These are phyloP conservation scores for Mucor velutinosus DNA, from an alignment of 371 early-diverging fungal species.

Conservation along the genomic window DNA sequence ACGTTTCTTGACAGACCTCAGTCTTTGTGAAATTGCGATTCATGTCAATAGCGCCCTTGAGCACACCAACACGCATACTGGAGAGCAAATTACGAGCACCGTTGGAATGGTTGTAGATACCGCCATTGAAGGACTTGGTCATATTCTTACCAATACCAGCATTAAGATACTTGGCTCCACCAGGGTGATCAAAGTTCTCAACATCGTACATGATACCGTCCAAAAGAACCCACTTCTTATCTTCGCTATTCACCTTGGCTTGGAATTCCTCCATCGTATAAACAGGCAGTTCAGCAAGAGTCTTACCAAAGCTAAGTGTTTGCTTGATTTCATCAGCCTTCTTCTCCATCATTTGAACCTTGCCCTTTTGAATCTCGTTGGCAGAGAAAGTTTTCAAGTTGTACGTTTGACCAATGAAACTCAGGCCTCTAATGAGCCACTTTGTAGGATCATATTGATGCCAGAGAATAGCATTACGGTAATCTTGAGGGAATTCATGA, in stretches of 20 bases:
- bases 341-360: conserved; percentile 83
- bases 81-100: conserved; percentile 82
- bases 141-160: conserved; percentile 81
- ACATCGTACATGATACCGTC: conserved; percentile 92
- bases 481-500: conserved; percentile 96
- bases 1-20: conserved; percentile 1
- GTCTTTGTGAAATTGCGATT: not conserved
- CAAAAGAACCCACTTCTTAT: conserved; percentile 81
- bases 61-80: conserved; percentile 71
- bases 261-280: conserved; percentile 76
- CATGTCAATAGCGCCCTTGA: conserved; percentile 29
- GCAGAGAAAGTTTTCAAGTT: conserved; percentile 87
- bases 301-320: conserved; percentile 75
- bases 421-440: conserved; percentile 79
- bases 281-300: conserved; percentile 70
- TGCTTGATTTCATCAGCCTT: conserved; percentile 63
- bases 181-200: conserved; percentile 90
- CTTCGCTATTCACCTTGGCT: conserved; percentile 49
- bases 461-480: conserved; percentile 90
- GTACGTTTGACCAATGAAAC: conserved; percentile 75
- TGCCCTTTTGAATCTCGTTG: conserved; percentile 90
- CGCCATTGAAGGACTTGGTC: conserved; percentile 86
- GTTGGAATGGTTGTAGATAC: conserved; percentile 84
- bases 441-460: conserved; percentile 96
- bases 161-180: conserved; percentile 79